Evolutionary conservation across 2,329 filamentous ascomycete genomes (phyloP).

Genomic region (Nigrospora sphaerica): DNA sequence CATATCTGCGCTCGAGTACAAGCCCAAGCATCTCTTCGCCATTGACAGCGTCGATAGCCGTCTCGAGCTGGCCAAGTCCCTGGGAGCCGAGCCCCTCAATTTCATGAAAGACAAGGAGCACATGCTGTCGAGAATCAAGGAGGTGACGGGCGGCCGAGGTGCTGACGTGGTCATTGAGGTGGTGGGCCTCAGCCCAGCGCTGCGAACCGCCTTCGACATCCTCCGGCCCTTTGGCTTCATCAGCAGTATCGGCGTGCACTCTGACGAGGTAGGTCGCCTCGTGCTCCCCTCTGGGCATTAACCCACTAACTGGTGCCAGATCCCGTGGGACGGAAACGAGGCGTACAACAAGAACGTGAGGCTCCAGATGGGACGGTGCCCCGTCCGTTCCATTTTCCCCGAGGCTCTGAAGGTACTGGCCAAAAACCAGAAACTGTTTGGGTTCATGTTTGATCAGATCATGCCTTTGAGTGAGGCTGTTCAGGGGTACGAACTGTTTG

Average conservation of each 20-base stretch:
- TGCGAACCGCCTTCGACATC: constrained; percentile 65
- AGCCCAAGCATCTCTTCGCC: constrained; percentile 69
- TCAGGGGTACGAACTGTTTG: constrained; percentile 64
- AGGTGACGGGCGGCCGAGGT: constrained; percentile 71
- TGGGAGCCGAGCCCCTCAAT: constrained; percentile 81
- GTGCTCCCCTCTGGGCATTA: neutral
- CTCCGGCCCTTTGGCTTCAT: constrained; percentile 67
- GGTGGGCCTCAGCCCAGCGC: constrained; percentile 61
- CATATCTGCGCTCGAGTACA: constrained; percentile 67
- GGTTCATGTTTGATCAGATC: constrained; percentile 71
- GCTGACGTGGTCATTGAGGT: constrained; percentile 82
- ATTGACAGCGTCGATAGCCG: constrained; percentile 72
- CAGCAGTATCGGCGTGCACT: constrained; percentile 71
- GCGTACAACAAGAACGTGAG: constrained; percentile 58
- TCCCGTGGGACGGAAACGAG: constrained; percentile 30
- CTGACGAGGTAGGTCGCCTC: constrained; percentile 49
- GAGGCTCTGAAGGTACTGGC: constrained; percentile 5
- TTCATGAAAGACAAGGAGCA: constrained; percentile 60
- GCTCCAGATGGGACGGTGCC: constrained; percentile 70
- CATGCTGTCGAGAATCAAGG: constrained; percentile 62
- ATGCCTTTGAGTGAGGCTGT: constrained; percentile 62
- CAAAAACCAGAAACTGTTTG: constrained; percentile 6
- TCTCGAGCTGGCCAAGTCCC: constrained; percentile 61
- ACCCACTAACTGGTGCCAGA: constrained; percentile 32
- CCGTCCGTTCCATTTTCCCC: constrained; percentile 35